A percentile compares a stretch with the other conserved stretches of the same genome.
Evolutionary conservation across 2,329 filamentous ascomycete genomes (phyloP).

Genomic region (Penicillium crustosum): DNA sequence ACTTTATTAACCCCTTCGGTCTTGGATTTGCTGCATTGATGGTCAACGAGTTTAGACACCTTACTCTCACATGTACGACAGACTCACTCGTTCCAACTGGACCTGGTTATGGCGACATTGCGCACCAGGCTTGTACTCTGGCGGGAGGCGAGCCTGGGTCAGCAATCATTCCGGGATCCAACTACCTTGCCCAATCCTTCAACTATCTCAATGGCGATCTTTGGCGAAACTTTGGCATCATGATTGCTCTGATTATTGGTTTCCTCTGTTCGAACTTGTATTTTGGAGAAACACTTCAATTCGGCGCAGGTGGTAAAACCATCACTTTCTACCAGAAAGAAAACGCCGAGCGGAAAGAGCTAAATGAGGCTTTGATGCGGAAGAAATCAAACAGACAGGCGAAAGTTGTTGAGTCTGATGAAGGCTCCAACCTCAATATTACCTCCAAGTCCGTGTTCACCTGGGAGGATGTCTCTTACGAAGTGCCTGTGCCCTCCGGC

Average conservation of each 20-base stretch:
- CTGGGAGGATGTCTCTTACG: slow-evolving; percentile 53
- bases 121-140: slow-evolving; percentile 78
- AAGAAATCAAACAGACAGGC: slow-evolving; percentile 40
- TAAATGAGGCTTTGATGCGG: slow-evolving; percentile 41
- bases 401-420: slow-evolving; percentile 34
- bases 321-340: slow-evolving; percentile 45
- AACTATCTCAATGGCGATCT: slow-evolving; percentile 65
- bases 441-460: slow-evolving; percentile 57
- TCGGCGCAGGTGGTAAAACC: slow-evolving; percentile 43
- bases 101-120: slow-evolving; percentile 66
- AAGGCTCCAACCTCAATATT: slow-evolving; percentile 51
- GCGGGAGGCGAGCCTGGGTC: slow-evolving; percentile 68
- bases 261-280: slow-evolving; percentile 41
- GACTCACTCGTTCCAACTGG: slow-evolving; percentile 71
- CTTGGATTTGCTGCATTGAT: slow-evolving; percentile 76
- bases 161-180: slow-evolving; percentile 60
- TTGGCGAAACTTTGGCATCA: slow-evolving; percentile 61
- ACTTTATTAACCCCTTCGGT: slow-evolving; percentile 72
- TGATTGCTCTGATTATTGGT: slow-evolving; percentile 37
- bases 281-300: slow-evolving; percentile 42
- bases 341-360: slow-evolving; percentile 37
- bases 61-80: slow-evolving; percentile 67
- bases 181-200: slow-evolving; percentile 69
- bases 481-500: slow-evolving; percentile 50
- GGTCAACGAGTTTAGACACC: slow-evolving; percentile 77